Base-by-base conservation (phyloP, 495 filamentous ascomycete species). In the Daldinia loculata region DNA sequence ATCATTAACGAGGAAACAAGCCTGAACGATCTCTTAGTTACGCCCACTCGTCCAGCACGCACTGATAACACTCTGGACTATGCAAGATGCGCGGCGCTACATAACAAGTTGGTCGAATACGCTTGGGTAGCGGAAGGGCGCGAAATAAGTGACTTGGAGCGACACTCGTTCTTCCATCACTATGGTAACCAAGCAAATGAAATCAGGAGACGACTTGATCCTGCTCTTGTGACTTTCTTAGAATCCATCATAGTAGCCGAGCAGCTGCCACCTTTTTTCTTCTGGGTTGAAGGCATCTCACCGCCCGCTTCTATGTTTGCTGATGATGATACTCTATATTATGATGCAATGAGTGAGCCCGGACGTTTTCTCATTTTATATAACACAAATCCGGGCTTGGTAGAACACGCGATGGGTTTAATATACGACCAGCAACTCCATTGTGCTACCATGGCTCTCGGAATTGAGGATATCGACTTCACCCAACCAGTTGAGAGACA, bases 11-110 rank as follows among this genome's bases (percentile, higher is more conserved):
- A 15, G 15, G n/a, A 41, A 2, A 2, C 6, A 15, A 41, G 39
- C 15, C n/a, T 41, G 4, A 58, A 77, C 34, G 57, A 69, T 29
- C 68, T 70, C 63, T 72, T 75, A n/a, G 79, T 81, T 8, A 75
- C 80, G 0, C 58, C 61, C 1, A 61, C 71, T 0, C 77, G 78
- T 53, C 78, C 79, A 34, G 52, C 74, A 2, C 78, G 75, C 32
- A 27, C 26, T 27, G 66, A 78, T 53, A 57, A 77, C 1, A 62
- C 27, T 1, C 66, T 84, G 48, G 80, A 83, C 58, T 73, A 74
- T 62, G 71, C 72, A 50, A 73, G 82, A 57, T 84, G 82, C 52
- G 80, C 81, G 9, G 76, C 76, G 56, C 63, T 84, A 22, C 82
- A 83, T 66, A 84, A 84, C 59, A 76, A 80, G 36, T 66, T 84